Conservation (phyloP, 257 asterid genomes). For the Nicotiana attenuata region DNA sequence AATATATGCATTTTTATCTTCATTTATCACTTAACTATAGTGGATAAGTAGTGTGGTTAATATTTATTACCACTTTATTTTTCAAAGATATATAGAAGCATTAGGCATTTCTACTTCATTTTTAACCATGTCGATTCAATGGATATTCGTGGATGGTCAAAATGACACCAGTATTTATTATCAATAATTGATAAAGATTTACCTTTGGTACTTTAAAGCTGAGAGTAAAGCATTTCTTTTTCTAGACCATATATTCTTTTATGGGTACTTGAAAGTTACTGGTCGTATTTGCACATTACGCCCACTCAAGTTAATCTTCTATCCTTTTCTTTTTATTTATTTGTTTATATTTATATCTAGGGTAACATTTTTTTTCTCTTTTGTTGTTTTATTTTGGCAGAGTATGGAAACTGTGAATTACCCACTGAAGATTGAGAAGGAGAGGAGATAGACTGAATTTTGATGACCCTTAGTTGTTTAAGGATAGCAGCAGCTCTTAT, state of each 20-base stretch:
- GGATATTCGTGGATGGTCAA: background rate
- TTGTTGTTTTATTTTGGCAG: conserved; percentile 25
- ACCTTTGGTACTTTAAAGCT: background rate
- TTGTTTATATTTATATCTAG: background rate
- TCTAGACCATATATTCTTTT: background rate
- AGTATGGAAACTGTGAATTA: conserved; percentile 64
- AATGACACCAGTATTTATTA: background rate
- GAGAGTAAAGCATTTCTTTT: background rate
- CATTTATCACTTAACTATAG: too few species aligned
- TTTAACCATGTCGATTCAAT: background rate
- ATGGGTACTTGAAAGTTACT: background rate
- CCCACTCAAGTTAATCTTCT: background rate
- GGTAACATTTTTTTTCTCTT: background rate
- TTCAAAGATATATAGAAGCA: too few species aligned
- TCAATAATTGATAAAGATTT: background rate
- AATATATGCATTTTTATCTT: too few species aligned
- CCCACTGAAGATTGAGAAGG: conserved; percentile 43
- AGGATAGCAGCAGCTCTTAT: background rate
- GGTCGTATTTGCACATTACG: background rate
- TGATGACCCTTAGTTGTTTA: background rate
- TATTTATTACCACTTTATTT: too few species aligned
- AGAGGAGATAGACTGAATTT: background rate
- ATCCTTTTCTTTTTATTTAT: background rate
- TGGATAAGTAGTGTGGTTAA: too few species aligned
- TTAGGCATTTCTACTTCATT: background rate